These are phyloP conservation scores for Pinus taeda DNA, from an alignment of 75 land plant species.

Conservation along the genomic window DNA sequence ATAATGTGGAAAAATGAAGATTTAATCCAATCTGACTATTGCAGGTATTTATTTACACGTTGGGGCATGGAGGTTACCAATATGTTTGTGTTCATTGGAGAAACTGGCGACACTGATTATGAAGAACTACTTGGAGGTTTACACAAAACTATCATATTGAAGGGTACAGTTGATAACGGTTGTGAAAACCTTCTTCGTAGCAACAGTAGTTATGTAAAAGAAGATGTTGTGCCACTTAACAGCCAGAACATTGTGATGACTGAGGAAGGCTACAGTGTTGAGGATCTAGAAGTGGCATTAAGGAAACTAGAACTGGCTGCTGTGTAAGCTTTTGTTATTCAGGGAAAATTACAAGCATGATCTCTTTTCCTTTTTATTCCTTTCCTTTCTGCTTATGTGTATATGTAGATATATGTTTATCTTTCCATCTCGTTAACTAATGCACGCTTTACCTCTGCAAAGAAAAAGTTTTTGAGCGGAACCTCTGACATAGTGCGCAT, in stretches of 20 bases:
- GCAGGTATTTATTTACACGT: conserved; percentile 74
- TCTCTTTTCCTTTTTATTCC: too few species aligned
- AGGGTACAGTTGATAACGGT: conserved; percentile 37
- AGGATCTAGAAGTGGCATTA: conserved; percentile 36
- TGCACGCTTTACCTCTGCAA: too few species aligned
- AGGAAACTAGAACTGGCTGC: conserved; percentile 16
- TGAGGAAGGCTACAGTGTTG: conserved; percentile 17
- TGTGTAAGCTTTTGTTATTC: too few species aligned
- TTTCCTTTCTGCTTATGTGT: too few species aligned
- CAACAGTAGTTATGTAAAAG: conserved; percentile 43
- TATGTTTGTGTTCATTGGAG: conserved; percentile 78
- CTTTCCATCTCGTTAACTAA: too few species aligned
- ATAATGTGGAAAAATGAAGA: too few species aligned
- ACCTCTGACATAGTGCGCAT: too few species aligned
- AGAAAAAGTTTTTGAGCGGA: too few species aligned
- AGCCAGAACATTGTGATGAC: conserved; percentile 52
- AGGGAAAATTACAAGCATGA: too few species aligned
- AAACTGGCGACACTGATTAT: conserved; percentile 81
- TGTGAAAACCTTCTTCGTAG: conserved; percentile 27
- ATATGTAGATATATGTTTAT: too few species aligned
- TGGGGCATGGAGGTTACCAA: conserved; percentile 71
- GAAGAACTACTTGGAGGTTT: conserved; percentile 74
- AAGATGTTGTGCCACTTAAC: conserved; percentile 67
- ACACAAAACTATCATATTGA: conserved; percentile 65
- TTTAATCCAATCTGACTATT: neutral